Percentiles rank a stretch among this genome's conserved stretches.
Evolutionary conservation across 1,139 yeast genomes (phyloP).

Genomic region (Taiozyma sp.): DNA sequence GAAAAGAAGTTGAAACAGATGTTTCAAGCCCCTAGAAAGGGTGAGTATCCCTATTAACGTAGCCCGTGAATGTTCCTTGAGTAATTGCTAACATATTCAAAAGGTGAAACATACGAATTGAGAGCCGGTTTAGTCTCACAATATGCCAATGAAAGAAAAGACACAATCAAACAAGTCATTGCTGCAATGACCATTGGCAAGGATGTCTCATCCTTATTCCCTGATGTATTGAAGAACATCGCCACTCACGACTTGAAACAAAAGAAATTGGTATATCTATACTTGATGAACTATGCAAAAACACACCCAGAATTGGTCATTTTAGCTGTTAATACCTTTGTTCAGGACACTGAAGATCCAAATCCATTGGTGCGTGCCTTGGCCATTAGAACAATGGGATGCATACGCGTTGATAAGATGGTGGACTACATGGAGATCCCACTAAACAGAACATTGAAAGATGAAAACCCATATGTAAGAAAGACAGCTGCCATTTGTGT

Average conservation of each 20-base stretch:
- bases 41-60: slow-evolving; percentile 22
- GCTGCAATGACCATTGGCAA: slow-evolving; percentile 99
- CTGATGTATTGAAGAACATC: slow-evolving; percentile 92
- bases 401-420: slow-evolving; percentile 92
- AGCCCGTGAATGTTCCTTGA: background rate
- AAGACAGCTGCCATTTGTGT: slow-evolving; percentile 98
- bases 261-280: slow-evolving; percentile 90
- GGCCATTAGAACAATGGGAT: slow-evolving; percentile 98
- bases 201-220: slow-evolving; percentile 91
- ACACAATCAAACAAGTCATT: slow-evolving; percentile 93
- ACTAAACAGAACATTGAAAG: slow-evolving; percentile 72
- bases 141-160: slow-evolving; percentile 90
- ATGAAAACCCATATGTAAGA: slow-evolving; percentile 95
- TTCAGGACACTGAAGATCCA: slow-evolving; percentile 93
- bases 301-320: slow-evolving; percentile 94
- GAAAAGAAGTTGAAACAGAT: slow-evolving; percentile 48
- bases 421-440: slow-evolving; percentile 94
- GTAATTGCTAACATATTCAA: slow-evolving; percentile 40
- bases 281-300: slow-evolving; percentile 96
- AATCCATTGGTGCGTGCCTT: slow-evolving; percentile 94
- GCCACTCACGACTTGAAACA: slow-evolving; percentile 97
- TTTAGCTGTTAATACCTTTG: slow-evolving; percentile 95
- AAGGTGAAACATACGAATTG: slow-evolving; percentile 84
- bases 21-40: slow-evolving; percentile 56
- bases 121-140: slow-evolving; percentile 90